Conservation (phyloP, 2,329 filamentous ascomycete species). For the Ophiostoma fasciatum region DNA sequence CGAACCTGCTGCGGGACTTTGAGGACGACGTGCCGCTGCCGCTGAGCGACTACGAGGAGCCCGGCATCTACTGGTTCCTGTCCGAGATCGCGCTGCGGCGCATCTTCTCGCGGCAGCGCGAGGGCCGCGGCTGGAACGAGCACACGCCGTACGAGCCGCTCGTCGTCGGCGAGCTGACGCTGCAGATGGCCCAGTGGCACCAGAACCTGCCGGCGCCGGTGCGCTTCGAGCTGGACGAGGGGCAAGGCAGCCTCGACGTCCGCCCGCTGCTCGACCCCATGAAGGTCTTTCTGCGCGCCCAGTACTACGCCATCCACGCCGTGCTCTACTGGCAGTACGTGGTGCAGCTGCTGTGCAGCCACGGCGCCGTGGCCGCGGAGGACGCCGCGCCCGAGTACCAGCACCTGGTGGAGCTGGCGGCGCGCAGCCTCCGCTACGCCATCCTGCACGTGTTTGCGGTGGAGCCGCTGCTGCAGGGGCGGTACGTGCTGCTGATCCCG, state of each 20-base stretch:
- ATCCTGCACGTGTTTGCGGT: slow-evolving; percentile 11
- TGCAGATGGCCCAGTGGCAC: slow-evolving; percentile 11
- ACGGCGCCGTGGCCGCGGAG: background rate
- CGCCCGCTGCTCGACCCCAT: slow-evolving; percentile 8
- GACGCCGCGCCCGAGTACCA: too few relatives aligned
- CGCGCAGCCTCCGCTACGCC: slow-evolving; percentile 4
- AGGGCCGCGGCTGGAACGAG: slow-evolving; percentile 9
- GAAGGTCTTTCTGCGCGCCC: slow-evolving; percentile 10
- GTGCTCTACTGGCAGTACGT: slow-evolving; percentile 12
- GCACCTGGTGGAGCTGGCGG: too few relatives aligned
- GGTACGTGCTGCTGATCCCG: slow-evolving; percentile 11
- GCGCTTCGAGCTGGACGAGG: slow-evolving; percentile 5
- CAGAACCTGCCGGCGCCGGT: slow-evolving; percentile 8
- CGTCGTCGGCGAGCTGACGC: slow-evolving; percentile 11
- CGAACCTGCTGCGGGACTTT: slow-evolving; percentile 8
- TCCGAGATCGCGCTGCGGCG: slow-evolving; percentile 12
- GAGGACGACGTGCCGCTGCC: slow-evolving; percentile 11
- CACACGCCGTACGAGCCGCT: slow-evolving; percentile 11
- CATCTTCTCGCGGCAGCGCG: slow-evolving; percentile 10
- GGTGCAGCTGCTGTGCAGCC: slow-evolving; percentile 8
- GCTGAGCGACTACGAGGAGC: slow-evolving; percentile 12
- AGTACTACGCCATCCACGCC: slow-evolving; percentile 12
- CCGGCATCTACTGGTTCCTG: slow-evolving; percentile 13
- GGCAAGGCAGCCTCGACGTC: background rate
- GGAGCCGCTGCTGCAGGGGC: slow-evolving; percentile 9